These are phyloP conservation scores for Carpinus viminea DNA, from an alignment of 306 rosid species.

Conservation along the genomic window DNA sequence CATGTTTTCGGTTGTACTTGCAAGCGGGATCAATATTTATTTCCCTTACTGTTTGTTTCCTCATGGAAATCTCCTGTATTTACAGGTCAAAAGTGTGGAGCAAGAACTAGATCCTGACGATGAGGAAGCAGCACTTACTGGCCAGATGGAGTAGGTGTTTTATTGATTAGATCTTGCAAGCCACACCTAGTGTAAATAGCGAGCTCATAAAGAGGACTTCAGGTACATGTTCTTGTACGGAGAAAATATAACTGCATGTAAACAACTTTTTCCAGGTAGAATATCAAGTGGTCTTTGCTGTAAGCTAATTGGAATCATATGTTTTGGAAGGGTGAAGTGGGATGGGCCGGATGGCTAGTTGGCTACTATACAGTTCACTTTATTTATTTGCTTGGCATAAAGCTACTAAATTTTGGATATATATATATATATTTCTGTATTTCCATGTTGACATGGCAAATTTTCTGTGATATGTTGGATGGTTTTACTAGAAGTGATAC, in stretches of 20 bases:
- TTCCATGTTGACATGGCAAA: neutral
- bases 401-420: neutral
- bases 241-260: slow-evolving; percentile 19
- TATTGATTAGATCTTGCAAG: neutral
- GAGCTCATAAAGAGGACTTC: slow-evolving; percentile 14
- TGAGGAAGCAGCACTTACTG: slow-evolving; percentile 54
- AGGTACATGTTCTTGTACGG: slow-evolving; percentile 30
- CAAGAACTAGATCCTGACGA: slow-evolving; percentile 78
- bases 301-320: neutral
- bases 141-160: slow-evolving; percentile 52
- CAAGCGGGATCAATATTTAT: neutral
- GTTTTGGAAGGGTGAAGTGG: neutral
- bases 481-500: neutral
- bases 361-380: neutral
- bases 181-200: neutral
- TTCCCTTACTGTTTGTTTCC: neutral
- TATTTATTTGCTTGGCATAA: neutral
- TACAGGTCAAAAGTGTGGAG: slow-evolving; percentile 91
- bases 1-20: neutral
- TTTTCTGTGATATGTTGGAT: neutral
- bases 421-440: neutral
- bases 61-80: slow-evolving; percentile 16
- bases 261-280: neutral
- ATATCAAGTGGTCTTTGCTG: neutral
- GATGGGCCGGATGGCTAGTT: no score